These are phyloP conservation scores for Scheffersomyces cryptocercus DNA, from an alignment of 1,139 yeast species.

Conservation along the genomic window DNA sequence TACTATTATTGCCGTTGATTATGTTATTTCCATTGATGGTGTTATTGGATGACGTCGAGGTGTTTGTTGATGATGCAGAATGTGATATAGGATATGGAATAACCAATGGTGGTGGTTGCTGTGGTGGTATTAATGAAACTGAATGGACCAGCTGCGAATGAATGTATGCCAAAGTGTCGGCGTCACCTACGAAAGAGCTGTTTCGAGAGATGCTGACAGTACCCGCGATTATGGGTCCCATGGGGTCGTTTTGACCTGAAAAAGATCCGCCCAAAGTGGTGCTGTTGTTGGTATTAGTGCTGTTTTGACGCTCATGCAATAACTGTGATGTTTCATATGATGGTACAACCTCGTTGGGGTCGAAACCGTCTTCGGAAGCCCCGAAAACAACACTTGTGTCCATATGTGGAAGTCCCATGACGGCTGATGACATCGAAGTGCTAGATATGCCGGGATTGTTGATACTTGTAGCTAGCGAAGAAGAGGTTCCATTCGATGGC, in stretches of 20 bases:
- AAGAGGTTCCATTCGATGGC: conserved; percentile 4
- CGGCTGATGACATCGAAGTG: too few relatives aligned
- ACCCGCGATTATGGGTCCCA: too few relatives aligned
- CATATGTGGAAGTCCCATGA: too few relatives aligned
- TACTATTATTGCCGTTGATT: not conserved
- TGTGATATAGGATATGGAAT: too few relatives aligned
- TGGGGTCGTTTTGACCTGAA: not conserved
- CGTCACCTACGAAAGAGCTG: not conserved
- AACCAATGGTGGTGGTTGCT: not conserved
- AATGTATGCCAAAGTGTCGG: not conserved
- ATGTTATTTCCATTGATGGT: not conserved
- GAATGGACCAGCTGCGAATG: not conserved
- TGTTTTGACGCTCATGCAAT: conserved; percentile 22
- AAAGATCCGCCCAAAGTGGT: not conserved
- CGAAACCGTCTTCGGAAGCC: conserved; percentile 12
- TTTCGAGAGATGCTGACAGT: not conserved
- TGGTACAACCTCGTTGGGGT: conserved; percentile 44
- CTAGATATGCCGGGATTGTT: too few relatives aligned
- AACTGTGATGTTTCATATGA: conserved; percentile 48
- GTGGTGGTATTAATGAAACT: not conserved
- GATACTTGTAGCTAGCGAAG: not conserved
- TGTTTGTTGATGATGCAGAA: too few relatives aligned
- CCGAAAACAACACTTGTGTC: not conserved
- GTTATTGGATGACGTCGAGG: not conserved
- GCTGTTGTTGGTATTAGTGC: not conserved